These are phyloP conservation scores for Tylopilus sp. DNA, from an alignment of 768 basidiomycete genomes.

Conservation along the genomic window DNA sequence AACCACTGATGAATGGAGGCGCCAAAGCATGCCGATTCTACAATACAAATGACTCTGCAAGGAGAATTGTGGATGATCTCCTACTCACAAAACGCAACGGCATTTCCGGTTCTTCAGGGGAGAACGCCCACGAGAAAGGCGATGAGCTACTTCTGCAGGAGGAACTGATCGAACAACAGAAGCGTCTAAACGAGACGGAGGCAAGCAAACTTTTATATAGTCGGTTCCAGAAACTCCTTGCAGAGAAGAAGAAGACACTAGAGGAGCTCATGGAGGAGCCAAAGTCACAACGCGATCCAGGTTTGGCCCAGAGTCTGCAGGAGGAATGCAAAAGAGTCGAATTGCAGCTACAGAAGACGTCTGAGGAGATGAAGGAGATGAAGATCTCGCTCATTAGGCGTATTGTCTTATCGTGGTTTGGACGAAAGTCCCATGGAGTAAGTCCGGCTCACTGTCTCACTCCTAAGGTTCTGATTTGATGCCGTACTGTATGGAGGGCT, in stretches of 20 bases:
- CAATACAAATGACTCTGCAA: neutral
- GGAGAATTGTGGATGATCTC: neutral
- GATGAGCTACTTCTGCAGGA: slow-evolving; percentile 17
- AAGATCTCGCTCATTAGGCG: slow-evolving; percentile 14
- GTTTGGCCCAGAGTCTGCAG: slow-evolving; percentile 8
- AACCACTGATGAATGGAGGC: neutral
- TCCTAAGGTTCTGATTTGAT: neutral
- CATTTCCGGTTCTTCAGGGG: too few relatives aligned
- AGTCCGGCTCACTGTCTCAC: neutral
- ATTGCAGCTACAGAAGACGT: too few relatives aligned
- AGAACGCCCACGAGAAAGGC: too few relatives aligned
- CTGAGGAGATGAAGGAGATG: slow-evolving; percentile 20
- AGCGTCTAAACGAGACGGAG: slow-evolving; percentile 20
- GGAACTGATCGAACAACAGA: slow-evolving; percentile 12
- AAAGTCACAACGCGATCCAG: slow-evolving; percentile 7
- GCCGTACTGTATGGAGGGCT: neutral
- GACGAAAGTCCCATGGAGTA: slow-evolving; percentile 8
- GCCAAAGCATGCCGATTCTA: neutral
- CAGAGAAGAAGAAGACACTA: slow-evolving; percentile 13
- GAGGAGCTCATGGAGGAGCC: too few relatives aligned
- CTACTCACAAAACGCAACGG: accelerated
- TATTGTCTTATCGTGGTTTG: slow-evolving; percentile 1
- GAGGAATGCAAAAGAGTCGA: slow-evolving; percentile 11
- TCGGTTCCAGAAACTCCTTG: slow-evolving; percentile 15
- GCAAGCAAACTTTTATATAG: slow-evolving; percentile 17